These are phyloP conservation scores for Ophiorrhiza pumila DNA, from an alignment of 257 asterid genomes.

Conservation along the genomic window DNA sequence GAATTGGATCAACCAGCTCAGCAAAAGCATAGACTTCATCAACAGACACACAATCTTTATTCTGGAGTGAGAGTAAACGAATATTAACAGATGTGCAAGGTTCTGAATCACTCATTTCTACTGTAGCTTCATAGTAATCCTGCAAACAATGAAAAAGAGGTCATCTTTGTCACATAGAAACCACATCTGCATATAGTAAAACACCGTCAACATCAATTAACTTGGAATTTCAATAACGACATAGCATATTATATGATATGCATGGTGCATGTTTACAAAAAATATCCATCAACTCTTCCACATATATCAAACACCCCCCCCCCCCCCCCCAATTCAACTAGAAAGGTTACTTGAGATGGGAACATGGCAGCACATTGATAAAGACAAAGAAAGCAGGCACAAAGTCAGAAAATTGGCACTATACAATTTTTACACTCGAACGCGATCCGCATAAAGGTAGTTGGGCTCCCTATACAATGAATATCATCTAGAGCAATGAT, in stretches of 20 bases:
- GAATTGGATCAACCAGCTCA: slow-evolving; percentile 51
- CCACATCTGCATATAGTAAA: background rate
- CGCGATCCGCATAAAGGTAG: background rate
- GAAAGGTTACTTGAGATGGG: background rate
- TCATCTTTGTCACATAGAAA: background rate
- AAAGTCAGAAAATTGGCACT: background rate
- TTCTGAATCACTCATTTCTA: slow-evolving; percentile 67
- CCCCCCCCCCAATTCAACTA: background rate
- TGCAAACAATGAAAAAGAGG: slow-evolving; percentile 30
- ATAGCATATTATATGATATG: background rate
- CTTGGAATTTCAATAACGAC: background rate
- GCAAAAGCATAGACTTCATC: slow-evolving; percentile 77
- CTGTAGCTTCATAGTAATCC: slow-evolving; percentile 95
- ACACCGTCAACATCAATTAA: background rate
- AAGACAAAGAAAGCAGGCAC: background rate
- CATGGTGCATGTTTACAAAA: background rate
- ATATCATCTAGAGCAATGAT: background rate
- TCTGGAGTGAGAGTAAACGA: slow-evolving; percentile 80
- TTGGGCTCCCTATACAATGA: background rate
- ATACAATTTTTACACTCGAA: background rate
- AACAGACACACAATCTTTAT: slow-evolving; percentile 48
- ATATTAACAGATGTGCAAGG: slow-evolving; percentile 73
- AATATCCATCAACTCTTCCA: background rate
- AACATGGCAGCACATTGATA: background rate
- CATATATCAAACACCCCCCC: no score